These are phyloP conservation scores for Nitzschia putrida DNA, from an alignment of 108 stramenopile species.

Conservation along the genomic window DNA sequence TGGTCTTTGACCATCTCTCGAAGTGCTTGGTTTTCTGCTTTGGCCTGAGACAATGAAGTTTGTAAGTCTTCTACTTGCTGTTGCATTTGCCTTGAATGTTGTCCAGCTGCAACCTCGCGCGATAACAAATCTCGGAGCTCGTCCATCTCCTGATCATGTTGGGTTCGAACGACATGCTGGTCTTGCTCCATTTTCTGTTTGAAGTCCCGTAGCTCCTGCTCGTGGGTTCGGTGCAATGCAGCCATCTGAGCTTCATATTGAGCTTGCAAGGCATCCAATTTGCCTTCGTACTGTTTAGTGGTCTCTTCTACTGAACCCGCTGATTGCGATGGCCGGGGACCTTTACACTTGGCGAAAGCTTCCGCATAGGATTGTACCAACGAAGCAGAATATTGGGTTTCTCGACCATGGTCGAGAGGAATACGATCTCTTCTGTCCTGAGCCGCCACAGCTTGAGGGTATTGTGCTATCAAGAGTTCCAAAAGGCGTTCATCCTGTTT, in stretches of 20 bases:
- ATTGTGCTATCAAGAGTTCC: conserved; percentile 60
- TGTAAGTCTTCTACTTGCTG: conserved; percentile 65
- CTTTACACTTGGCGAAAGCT: conserved; percentile 20
- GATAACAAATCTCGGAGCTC: conserved; percentile 31
- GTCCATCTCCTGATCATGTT: conserved; percentile 33
- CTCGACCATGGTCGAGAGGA: conserved; percentile 46
- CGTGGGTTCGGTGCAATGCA: conserved; percentile 18
- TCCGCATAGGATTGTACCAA: conserved; percentile 46
- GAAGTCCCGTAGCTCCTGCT: conserved; percentile 22
- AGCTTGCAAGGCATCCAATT: conserved; percentile 11
- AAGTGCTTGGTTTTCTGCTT: conserved; percentile 25
- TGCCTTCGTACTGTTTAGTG: conserved; percentile 12
- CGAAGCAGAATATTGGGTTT: conserved; percentile 32
- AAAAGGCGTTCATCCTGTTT: conserved; percentile 54
- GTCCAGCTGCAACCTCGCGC: conserved; percentile 17
- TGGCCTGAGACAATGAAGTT: conserved; percentile 14
- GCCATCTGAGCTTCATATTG: conserved; percentile 26
- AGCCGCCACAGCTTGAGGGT: conserved; percentile 60
- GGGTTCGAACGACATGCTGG: conserved; percentile 7
- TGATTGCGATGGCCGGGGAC: neutral
- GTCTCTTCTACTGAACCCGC: neutral
- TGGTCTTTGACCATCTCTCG: conserved; percentile 16
- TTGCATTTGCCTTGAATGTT: conserved; percentile 78
- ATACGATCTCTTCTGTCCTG: conserved; percentile 53
- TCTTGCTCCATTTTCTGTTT: conserved; percentile 39